Conservation (phyloP, 2,329 filamentous ascomycete species). For the Fonsecaea pedrosoi region DNA sequence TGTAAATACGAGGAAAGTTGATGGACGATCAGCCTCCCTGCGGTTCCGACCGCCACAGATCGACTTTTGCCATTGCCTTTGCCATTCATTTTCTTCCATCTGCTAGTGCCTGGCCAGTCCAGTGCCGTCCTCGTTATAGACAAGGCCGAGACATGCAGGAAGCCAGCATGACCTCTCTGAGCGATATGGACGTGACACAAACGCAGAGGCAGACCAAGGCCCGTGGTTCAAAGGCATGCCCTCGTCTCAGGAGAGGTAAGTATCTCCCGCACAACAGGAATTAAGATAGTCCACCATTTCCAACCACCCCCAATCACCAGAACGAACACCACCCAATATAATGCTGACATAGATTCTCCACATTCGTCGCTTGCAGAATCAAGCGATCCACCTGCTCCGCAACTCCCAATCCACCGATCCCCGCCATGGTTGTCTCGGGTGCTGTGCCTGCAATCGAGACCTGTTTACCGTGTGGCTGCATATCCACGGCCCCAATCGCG, state of each 20-base stretch:
- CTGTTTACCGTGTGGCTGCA: conserved; percentile 16
- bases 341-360: conserved; percentile 98
- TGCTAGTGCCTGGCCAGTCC: not conserved
- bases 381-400: conserved; percentile 92
- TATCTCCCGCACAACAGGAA: not conserved
- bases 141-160: not conserved
- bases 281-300: not conserved
- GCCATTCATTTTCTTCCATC: not conserved
- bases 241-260: not conserved
- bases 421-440: conserved; percentile 35
- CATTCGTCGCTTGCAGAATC: conserved; percentile 90
- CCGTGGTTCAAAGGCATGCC: not conserved
- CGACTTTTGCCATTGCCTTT: not conserved
- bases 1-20: not conserved
- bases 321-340: conserved; percentile 99
- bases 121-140: not conserved
- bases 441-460: conserved; percentile 23
- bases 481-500: conserved; percentile 5
- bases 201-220: not conserved
- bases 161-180: not conserved
- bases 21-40: not conserved
- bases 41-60: not conserved
- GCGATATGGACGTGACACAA: not conserved
- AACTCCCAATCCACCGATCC: conserved; percentile 69
- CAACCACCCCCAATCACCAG: conserved; percentile 65